A percentile compares a stretch with the other conserved stretches of the same genome.
phyloP scores from a whole-genome alignment of 2,329 filamentous ascomycete species.

The Colletotrichum sublineola region DNA sequence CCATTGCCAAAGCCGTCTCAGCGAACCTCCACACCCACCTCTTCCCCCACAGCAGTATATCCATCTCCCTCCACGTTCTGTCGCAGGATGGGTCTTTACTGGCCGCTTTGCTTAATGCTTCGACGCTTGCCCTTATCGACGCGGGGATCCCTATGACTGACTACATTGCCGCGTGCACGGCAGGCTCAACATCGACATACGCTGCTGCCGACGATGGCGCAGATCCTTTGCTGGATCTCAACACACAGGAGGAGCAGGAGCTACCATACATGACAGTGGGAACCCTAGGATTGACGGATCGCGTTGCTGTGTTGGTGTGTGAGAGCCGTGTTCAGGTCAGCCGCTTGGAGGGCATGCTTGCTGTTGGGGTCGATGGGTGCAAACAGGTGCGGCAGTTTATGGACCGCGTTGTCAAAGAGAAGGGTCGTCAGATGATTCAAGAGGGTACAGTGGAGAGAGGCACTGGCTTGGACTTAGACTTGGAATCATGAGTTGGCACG shows the following conservation, averaged over 20 bases:
- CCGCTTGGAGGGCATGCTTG: constrained; percentile 91
- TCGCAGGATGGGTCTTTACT: constrained; percentile 92
- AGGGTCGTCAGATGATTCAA: constrained; percentile 74
- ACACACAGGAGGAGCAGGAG: constrained; percentile 85
- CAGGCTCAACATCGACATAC: constrained; percentile 80
- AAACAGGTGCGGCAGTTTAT: constrained; percentile 85
- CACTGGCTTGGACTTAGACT: constrained; percentile 63
- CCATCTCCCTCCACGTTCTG: constrained; percentile 86
- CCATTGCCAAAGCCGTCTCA: constrained; percentile 81
- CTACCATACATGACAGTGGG: constrained; percentile 89
- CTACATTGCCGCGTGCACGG: constrained; percentile 89
- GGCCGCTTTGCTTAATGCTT: constrained; percentile 90
- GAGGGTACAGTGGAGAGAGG: constrained; percentile 66
- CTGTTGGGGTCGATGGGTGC: constrained; percentile 91
- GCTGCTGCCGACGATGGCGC: constrained; percentile 75
- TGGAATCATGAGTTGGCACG: constrained; percentile 55
- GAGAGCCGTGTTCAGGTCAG: constrained; percentile 89
- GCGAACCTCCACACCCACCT: constrained; percentile 86
- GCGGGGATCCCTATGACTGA: constrained; percentile 96
- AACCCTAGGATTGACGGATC: constrained; percentile 80
- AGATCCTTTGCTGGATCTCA: constrained; percentile 85
- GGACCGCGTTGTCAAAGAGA: constrained; percentile 82
- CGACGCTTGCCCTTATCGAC: constrained; percentile 91
- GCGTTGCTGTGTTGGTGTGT: constrained; percentile 83
- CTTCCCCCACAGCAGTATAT: constrained; percentile 89